Evolutionary conservation across 2,329 filamentous ascomycete genomes (phyloP).

Genomic region (Epichloe hybrida): DNA sequence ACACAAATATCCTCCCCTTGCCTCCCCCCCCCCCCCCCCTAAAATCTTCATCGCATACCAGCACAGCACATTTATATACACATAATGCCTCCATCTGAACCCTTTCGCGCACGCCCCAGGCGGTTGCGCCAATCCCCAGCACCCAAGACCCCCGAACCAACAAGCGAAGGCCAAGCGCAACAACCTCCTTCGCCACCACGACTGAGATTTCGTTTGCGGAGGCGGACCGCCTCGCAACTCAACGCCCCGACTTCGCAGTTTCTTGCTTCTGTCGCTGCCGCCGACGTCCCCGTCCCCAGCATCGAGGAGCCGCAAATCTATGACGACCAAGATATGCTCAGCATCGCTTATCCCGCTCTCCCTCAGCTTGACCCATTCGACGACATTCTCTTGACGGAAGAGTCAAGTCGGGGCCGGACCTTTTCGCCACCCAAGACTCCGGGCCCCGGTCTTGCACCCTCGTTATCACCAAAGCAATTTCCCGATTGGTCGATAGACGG

Average conservation of each 20-base stretch:
- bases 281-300: constrained; percentile 50
- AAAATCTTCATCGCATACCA: constrained; percentile 7
- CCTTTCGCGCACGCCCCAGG: constrained; percentile 30
- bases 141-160: constrained; percentile 41
- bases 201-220: constrained; percentile 41
- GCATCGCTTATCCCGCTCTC: constrained; percentile 19
- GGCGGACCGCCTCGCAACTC: constrained; percentile 36
- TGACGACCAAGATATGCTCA: constrained; percentile 30
- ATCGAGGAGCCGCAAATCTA: constrained; percentile 42
- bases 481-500: constrained; percentile 48
- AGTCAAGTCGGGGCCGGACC: constrained; percentile 24
- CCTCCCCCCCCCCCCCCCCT: no score
- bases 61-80: constrained; percentile 9
- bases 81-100: constrained; percentile 33
- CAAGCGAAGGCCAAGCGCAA: constrained; percentile 19
- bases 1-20: background rate
- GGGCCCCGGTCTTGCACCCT: constrained; percentile 30
- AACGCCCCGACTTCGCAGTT: constrained; percentile 50
- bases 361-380: constrained; percentile 22
- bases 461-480: constrained; percentile 32
- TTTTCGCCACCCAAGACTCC: constrained; percentile 49
- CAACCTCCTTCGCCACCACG: constrained; percentile 37
- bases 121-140: constrained; percentile 26
- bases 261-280: constrained; percentile 52
- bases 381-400: constrained; percentile 14